Conservation (phyloP, 2,329 filamentous ascomycete species). For the Cryphonectria japonica region DNA sequence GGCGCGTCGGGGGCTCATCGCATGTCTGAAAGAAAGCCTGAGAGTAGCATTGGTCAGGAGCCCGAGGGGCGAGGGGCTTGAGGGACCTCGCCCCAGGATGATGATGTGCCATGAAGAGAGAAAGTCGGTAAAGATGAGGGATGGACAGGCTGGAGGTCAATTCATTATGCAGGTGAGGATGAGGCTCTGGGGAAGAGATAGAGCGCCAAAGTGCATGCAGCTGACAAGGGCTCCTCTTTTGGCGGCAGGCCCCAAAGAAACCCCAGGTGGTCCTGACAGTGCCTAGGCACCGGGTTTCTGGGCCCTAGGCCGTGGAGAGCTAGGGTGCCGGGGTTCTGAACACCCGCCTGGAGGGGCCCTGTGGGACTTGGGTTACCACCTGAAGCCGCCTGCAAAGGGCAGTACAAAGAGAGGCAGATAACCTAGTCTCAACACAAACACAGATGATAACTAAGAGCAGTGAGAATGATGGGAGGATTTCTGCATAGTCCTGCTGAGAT, state of each 20-base stretch:
- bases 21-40: slow-evolving; percentile 26
- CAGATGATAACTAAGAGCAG: background rate
- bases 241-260: slow-evolving; percentile 3
- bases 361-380: background rate
- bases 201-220: background rate
- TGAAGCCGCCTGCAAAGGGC: background rate
- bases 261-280: background rate
- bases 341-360: background rate
- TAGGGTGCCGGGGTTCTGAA: background rate
- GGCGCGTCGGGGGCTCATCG: slow-evolving; percentile 12
- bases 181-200: background rate
- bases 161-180: slow-evolving; percentile 11
- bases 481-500: background rate
- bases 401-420: background rate
- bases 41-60: slow-evolving; percentile 15
- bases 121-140: slow-evolving; percentile 11
- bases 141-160: slow-evolving; percentile 14
- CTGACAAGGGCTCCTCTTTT: background rate
- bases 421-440: background rate
- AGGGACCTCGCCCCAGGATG: slow-evolving; percentile 20
- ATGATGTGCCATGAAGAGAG: slow-evolving; percentile 24
- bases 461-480: background rate
- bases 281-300: background rate
- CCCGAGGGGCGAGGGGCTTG: slow-evolving; percentile 15
- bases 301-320: background rate